A percentile compares a stretch with the other conserved stretches of the same genome.
These are phyloP conservation scores for Claviceps paspali DNA, from an alignment of 2,329 filamentous ascomycete genomes.

Conservation along the genomic window DNA sequence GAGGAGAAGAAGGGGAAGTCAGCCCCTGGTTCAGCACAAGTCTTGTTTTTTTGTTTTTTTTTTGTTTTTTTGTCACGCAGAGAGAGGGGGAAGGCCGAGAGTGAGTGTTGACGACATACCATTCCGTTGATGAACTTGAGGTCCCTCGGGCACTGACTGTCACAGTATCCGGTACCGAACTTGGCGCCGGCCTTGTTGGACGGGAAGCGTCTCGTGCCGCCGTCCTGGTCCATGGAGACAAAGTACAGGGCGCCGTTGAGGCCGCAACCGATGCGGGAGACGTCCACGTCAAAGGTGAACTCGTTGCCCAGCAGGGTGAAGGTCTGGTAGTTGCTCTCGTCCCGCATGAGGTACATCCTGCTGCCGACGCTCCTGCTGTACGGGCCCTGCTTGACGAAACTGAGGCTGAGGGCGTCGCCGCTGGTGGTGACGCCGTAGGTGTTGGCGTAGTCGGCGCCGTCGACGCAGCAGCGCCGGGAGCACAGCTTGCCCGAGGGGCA, in stretches of 20 bases:
- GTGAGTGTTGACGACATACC: too few relatives aligned
- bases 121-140: slow-evolving; percentile 2
- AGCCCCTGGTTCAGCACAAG: too few relatives aligned
- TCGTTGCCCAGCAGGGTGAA: neutral
- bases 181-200: slow-evolving; percentile 38
- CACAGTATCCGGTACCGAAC: slow-evolving; percentile 44
- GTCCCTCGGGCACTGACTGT: slow-evolving; percentile 36
- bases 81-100: too few relatives aligned
- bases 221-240: slow-evolving; percentile 44
- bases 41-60: too few relatives aligned
- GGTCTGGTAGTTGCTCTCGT: neutral
- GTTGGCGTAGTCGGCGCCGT: neutral
- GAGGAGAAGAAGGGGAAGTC: too few relatives aligned
- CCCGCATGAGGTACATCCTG: neutral
- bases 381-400: neutral
- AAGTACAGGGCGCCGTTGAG: slow-evolving; percentile 60
- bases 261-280: slow-evolving; percentile 52
- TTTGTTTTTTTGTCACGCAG: too few relatives aligned
- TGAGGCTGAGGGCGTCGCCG: neutral
- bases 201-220: slow-evolving; percentile 33
- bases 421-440: neutral
- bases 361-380: neutral
- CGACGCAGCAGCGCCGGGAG: neutral
- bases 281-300: slow-evolving; percentile 19
- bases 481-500: neutral